Evolutionary conservation across 768 basidiomycete genomes (phyloP), one percentile per base, ranked within the genome.

Genomic region (Phlebiopsis gigantea): DNA sequence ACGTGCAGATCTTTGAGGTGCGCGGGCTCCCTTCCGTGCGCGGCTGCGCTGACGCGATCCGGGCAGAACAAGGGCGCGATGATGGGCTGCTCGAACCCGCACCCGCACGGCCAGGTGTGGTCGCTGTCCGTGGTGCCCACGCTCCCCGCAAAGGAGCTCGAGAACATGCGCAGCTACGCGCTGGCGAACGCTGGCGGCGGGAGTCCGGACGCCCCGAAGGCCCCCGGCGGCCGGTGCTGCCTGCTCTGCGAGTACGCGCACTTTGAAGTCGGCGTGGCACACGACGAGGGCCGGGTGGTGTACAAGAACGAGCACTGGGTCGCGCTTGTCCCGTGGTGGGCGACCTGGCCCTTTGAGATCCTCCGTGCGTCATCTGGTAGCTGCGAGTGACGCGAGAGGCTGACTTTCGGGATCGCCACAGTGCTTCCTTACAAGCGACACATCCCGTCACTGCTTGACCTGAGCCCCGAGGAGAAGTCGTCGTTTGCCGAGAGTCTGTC

Each of bases 21-120:
- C 28, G 44, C 39, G 15, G 24, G 29, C 8, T 42, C 19, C 30
- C 2, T 0, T 7, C 43, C 19, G 17, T 22, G 25, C 24, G 7
- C 31, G 6, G 31, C 7, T 14, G 14, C 15, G 19, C 15, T 46
- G 22, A 50, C 24, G 21, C 15, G 25, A 10, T 19, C 15, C 26
- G 34, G 24, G 47, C 46, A 67, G 66, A 66, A 66, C 54, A 95
- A 94, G 72, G 94, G 94, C 2, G 72, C 86, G 2, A 93, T 93
- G 77, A 95, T 95, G 94, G 94, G 94, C 10, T 95, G 92, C 66
- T 92, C 89, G 6, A 96, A 95, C 66, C 91, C 93, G 24, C 94
- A 96, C 68, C 93, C 94, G 0, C 94, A 96, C 68, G 91, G 93
- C 21, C 94, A 97, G 70, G 82, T 86, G 15, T 93, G 92, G 90